Conservation (phyloP, 2,329 filamentous ascomycete genomes). For the Sporothrix euskadiensis region DNA sequence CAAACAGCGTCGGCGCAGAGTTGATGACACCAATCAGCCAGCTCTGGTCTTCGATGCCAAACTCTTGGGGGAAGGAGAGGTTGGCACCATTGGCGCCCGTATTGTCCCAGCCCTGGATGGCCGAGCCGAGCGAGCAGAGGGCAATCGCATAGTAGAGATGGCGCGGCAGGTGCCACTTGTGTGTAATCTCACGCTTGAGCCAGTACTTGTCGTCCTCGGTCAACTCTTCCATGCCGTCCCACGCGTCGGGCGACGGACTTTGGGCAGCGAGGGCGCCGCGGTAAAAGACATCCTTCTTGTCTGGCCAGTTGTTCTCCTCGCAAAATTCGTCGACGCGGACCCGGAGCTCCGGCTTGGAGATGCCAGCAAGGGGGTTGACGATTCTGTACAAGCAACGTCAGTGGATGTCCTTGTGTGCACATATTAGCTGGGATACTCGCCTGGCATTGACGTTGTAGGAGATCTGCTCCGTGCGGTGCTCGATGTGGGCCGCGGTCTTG, state of each 20-base stretch:
- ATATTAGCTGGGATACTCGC: not conserved
- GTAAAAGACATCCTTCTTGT: slow-evolving; percentile 53
- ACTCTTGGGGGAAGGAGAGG: slow-evolving; percentile 47
- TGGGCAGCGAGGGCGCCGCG: slow-evolving; percentile 73
- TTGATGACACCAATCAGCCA: slow-evolving; percentile 20
- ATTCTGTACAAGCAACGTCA: slow-evolving; percentile 1
- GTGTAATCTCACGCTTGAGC: slow-evolving; percentile 53
- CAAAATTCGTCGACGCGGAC: slow-evolving; percentile 19
- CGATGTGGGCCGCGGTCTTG: slow-evolving; percentile 16
- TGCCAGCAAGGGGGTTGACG: slow-evolving; percentile 25
- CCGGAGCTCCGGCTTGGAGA: slow-evolving; percentile 4
- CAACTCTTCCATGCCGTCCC: slow-evolving; percentile 53
- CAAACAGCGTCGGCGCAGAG: slow-evolving; percentile 33
- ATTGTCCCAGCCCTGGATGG: slow-evolving; percentile 34
- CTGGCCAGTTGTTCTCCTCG: slow-evolving; percentile 21
- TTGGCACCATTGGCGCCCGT: slow-evolving; percentile 53
- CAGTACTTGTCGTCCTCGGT: slow-evolving; percentile 49
- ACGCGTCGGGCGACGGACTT: slow-evolving; percentile 55
- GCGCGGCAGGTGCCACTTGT: slow-evolving; percentile 37
- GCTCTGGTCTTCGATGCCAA: slow-evolving; percentile 44
- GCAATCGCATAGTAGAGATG: slow-evolving; percentile 28
- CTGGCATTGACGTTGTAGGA: slow-evolving; percentile 19
- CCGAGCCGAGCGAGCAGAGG: slow-evolving; percentile 49
- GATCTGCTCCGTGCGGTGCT: slow-evolving; percentile 10
- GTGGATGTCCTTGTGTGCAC: not conserved